Percentiles rank a stretch among this genome's conserved stretches.
phyloP scores from a whole-genome alignment of 805 yeast species.

The Ogataea nitratoaversa region DNA sequence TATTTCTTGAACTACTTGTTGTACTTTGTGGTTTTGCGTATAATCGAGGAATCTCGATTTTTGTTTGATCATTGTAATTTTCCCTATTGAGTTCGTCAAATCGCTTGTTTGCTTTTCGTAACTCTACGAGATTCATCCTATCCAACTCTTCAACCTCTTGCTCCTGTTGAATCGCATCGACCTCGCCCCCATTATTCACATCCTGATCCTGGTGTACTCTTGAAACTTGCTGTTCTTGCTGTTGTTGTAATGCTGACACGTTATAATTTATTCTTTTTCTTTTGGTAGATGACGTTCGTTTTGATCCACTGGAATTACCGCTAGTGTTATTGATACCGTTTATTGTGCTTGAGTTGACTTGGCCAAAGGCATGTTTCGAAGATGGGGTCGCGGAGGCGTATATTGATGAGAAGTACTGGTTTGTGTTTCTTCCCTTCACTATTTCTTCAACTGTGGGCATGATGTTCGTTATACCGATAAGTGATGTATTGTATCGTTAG shows the following conservation, averaged over 20 bases:
- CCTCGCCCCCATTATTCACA: slow-evolving; percentile 23
- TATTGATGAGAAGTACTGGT: slow-evolving; percentile 25
- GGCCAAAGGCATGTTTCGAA: too few relatives aligned
- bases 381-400: slow-evolving; percentile 15
- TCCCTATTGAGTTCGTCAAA: slow-evolving; percentile 40
- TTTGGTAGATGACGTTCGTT: slow-evolving; percentile 16
- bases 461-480: background rate
- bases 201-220: slow-evolving; percentile 25
- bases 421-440: slow-evolving; percentile 23
- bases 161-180: slow-evolving; percentile 23
- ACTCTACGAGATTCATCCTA: slow-evolving; percentile 24
- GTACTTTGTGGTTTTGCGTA: background rate
- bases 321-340: too few relatives aligned
- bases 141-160: slow-evolving; percentile 9
- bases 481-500: too few relatives aligned
- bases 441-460: slow-evolving; percentile 31
- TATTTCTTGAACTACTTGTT: slow-evolving; percentile 5
- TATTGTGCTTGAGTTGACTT: too few relatives aligned
- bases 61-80: slow-evolving; percentile 36
- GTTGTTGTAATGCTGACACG: slow-evolving; percentile 24
- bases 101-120: slow-evolving; percentile 34
- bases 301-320: too few relatives aligned
- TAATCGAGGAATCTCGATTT: slow-evolving; percentile 36
- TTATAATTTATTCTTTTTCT: slow-evolving; percentile 33
- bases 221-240: slow-evolving; percentile 9